Conservation (phyloP, 495 filamentous ascomycete genomes). For the Hypomontagnella monticulosa region DNA sequence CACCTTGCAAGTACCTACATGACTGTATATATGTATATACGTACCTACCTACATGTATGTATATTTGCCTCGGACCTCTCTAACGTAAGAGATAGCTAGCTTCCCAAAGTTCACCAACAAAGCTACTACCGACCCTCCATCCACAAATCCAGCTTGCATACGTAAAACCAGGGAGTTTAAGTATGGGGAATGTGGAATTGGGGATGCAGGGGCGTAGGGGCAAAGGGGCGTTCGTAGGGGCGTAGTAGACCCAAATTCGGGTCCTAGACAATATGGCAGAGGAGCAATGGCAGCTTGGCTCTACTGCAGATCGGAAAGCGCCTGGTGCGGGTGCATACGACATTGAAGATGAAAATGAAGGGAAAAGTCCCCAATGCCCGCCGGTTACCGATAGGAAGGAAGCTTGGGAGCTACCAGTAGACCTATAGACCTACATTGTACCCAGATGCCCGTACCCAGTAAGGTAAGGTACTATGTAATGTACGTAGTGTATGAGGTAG, state of each 20-base stretch:
- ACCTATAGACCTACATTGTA: too few relatives aligned
- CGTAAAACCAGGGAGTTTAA: conserved; percentile 6
- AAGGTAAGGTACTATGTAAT: not conserved
- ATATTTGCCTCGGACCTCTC: conserved; percentile 20
- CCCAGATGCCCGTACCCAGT: too few relatives aligned
- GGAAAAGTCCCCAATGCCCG: not conserved
- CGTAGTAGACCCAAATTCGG: conserved; percentile 32
- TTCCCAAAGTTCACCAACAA: conserved; percentile 1
- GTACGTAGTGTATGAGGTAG: conserved; percentile 19
- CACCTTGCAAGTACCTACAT: too few relatives aligned
- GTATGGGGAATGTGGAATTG: conserved; percentile 4
- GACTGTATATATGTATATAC: too few relatives aligned
- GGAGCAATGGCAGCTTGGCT: conserved; percentile 18
- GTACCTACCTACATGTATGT: too few relatives aligned
- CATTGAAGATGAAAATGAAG: conserved; percentile 4
- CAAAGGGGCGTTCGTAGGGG: conserved; percentile 30
- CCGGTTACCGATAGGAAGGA: conserved; percentile 32
- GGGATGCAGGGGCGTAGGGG: conserved; percentile 7
- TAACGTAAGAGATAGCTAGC: conserved; percentile 5
- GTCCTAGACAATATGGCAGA: not conserved
- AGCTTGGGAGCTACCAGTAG: too few relatives aligned
- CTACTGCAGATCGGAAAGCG: conserved; percentile 40
- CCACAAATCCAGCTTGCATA: conserved; percentile 20
- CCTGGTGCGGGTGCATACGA: conserved; percentile 32
- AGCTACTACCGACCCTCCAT: conserved; percentile 32